Evolutionary conservation across 1,284 basidiomycete species (phyloP).

Genomic region (Melampsora americana): DNA sequence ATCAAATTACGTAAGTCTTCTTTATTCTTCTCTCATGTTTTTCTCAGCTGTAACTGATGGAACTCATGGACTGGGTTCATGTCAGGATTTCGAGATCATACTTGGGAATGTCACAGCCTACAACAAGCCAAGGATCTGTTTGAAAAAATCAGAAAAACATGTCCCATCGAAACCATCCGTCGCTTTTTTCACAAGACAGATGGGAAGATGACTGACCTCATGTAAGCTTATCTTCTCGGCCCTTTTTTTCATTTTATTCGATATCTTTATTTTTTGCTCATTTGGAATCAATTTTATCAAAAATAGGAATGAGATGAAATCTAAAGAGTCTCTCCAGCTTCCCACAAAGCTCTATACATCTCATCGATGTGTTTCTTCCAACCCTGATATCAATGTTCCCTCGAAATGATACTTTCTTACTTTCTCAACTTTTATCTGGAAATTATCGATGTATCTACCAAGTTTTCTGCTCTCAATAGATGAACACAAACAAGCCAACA

Average conservation of each 20-base stretch:
- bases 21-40: not conserved
- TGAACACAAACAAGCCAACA: too few species aligned
- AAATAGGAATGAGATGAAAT: not conserved
- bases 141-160: not conserved
- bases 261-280: not conserved
- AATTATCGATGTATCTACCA: not conserved
- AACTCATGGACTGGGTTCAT: not conserved
- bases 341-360: constrained; percentile 3
- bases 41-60: not conserved
- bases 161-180: not conserved
- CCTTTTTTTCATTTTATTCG: not conserved
- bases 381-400: not conserved
- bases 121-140: not conserved
- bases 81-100: not conserved
- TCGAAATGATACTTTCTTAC: not conserved
- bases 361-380: not conserved
- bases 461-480: not conserved
- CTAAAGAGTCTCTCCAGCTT: not conserved
- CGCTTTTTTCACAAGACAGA: not conserved
- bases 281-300: not conserved
- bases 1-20: not conserved
- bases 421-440: not conserved
- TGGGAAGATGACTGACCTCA: not conserved
- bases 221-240: not conserved
- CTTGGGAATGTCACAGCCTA: not conserved